Conservation (phyloP, 164 flowering plant species). For the Protea cynaroides region DNA sequence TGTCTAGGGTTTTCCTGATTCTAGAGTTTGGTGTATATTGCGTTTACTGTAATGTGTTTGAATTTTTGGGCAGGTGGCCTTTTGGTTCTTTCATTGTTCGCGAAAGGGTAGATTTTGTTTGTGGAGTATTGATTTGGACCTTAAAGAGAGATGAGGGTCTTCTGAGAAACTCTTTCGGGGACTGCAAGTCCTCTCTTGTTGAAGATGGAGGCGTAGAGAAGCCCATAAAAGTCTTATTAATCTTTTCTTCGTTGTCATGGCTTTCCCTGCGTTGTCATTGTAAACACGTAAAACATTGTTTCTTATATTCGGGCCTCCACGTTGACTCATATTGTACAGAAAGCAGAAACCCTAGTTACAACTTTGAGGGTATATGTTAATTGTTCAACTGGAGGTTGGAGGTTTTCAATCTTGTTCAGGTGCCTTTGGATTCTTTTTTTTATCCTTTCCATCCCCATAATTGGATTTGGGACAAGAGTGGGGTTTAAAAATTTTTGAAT, state of each 20-base stretch:
- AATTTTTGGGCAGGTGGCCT: conserved; percentile 3
- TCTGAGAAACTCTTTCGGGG: conserved; percentile 16
- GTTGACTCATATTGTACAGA: conserved; percentile 10
- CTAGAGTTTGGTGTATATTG: conserved; percentile 12
- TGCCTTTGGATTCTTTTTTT: conserved; percentile 1
- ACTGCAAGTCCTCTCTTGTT: conserved; percentile 27
- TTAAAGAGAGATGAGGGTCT: conserved; percentile 33
- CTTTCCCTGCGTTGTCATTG: neutral
- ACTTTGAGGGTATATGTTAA: neutral
- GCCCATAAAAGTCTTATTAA: neutral
- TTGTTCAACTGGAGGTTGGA: conserved; percentile 1
- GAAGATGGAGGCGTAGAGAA: conserved; percentile 34
- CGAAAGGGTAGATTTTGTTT: neutral
- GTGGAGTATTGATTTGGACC: neutral
- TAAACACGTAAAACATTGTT: neutral
- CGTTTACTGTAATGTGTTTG: conserved; percentile 11
- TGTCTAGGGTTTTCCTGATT: conserved; percentile 14
- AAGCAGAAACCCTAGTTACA: conserved; percentile 5
- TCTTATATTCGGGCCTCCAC: neutral
- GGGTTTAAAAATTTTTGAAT: conserved; percentile 5
- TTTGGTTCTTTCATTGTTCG: conserved; percentile 6
- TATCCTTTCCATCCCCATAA: neutral
- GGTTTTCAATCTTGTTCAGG: conserved; percentile 5
- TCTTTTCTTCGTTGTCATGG: neutral
- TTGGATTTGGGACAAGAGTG: neutral